phyloP scores from a whole-genome alignment of 2,329 filamentous ascomycete genomes.

The Sclerotinia glacialis region DNA sequence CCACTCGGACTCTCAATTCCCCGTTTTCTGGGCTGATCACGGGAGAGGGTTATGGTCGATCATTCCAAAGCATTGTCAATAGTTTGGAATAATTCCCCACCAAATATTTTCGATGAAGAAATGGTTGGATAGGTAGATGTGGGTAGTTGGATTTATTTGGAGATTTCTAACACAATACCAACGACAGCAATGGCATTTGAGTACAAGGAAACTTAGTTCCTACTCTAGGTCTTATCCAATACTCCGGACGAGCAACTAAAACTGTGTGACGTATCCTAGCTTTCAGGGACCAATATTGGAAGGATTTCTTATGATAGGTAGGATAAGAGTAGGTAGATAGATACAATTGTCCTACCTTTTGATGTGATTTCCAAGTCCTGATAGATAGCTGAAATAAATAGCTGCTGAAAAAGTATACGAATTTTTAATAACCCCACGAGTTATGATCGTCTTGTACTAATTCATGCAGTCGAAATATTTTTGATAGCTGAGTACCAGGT shows the following conservation, averaged over 20 bases:
- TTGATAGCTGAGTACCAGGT: too few species aligned
- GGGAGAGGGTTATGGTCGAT: conserved; percentile 14
- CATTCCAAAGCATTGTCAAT: conserved; percentile 1
- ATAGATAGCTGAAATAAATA: neutral
- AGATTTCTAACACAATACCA: neutral
- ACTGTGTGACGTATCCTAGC: conserved; percentile 1
- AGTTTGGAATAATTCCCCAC: neutral
- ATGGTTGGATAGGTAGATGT: neutral
- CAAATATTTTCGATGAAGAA: neutral
- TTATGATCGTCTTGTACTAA: neutral
- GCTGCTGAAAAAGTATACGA: neutral
- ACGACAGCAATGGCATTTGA: neutral
- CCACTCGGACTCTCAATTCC: conserved; percentile 20
- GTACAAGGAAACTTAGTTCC: neutral
- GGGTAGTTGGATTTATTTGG: neutral
- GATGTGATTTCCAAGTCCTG: neutral
- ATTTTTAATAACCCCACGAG: neutral
- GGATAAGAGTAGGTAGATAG: neutral
- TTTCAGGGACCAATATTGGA: neutral
- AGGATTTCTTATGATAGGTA: neutral
- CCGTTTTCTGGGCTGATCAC: conserved; percentile 22
- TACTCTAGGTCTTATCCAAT: conserved; percentile 1
- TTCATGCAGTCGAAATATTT: neutral
- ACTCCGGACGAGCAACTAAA: neutral
- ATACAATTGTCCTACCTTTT: neutral